Conservation (phyloP, 306 rosid species). For the Hippophae gyantsensis region DNA sequence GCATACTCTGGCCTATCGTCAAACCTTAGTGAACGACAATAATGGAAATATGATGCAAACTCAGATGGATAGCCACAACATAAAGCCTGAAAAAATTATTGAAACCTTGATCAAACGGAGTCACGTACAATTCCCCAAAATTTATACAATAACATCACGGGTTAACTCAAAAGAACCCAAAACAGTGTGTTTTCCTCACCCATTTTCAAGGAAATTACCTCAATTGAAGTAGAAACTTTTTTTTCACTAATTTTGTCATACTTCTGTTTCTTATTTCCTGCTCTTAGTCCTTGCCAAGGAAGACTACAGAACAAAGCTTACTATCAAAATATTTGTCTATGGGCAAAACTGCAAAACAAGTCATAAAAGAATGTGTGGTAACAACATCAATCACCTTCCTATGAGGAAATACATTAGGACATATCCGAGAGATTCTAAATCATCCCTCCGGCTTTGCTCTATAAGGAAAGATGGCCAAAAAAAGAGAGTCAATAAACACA, state of each 20-base stretch:
- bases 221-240: conserved; percentile 67
- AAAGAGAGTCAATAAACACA: neutral
- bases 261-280: conserved; percentile 66
- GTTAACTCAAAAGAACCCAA: neutral
- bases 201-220: conserved; percentile 27
- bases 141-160: neutral
- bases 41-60: conserved; percentile 60
- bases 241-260: conserved; percentile 77
- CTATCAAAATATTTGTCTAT: too few species aligned
- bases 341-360: neutral
- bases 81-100: conserved; percentile 33
- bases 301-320: conserved; percentile 34
- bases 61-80: conserved; percentile 60
- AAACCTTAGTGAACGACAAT: conserved; percentile 60
- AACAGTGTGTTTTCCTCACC: neutral
- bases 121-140: too few species aligned
- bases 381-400: conserved; percentile 54
- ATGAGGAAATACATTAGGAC: conserved; percentile 74
- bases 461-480: conserved; percentile 15
- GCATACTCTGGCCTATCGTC: conserved; percentile 71
- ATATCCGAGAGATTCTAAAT: conserved; percentile 85
- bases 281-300: conserved; percentile 93
- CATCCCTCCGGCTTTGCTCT: conserved; percentile 93
- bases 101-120: neutral
- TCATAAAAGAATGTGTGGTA: neutral